phyloP scores from a whole-genome alignment of 768 basidiomycete genomes.

The Tricholoma bakamatsutake region DNA sequence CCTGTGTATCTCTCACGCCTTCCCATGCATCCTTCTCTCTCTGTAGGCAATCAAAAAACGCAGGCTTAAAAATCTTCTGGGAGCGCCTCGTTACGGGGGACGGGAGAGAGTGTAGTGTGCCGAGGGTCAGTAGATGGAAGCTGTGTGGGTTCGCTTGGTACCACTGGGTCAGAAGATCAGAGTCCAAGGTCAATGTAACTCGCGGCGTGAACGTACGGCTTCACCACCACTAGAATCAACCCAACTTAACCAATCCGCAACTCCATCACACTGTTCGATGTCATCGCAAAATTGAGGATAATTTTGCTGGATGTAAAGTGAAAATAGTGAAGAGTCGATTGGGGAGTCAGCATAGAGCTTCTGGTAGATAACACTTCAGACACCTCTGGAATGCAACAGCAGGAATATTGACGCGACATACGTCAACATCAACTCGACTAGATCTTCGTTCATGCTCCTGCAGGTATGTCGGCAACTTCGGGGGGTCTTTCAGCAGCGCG shows the following conservation, averaged over 20 bases:
- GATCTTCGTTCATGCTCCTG: slow-evolving; percentile 53
- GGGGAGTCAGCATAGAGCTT: slow-evolving; percentile 77
- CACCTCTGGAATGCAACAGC: too few species aligned
- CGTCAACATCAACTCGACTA: slow-evolving; percentile 77
- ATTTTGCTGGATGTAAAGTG: slow-evolving; percentile 92
- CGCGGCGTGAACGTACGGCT: slow-evolving; percentile 34
- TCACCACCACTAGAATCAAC: slow-evolving; percentile 65
- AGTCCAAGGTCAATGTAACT: background rate
- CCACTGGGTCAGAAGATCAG: slow-evolving; percentile 36
- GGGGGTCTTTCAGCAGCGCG: slow-evolving; percentile 45
- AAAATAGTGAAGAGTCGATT: slow-evolving; percentile 85
- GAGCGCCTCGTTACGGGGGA: slow-evolving; percentile 72
- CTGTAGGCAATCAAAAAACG: slow-evolving; percentile 65
- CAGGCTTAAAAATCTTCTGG: slow-evolving; percentile 85
- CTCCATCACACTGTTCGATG: slow-evolving; percentile 63
- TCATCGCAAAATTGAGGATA: slow-evolving; percentile 80
- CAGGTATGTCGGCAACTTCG: slow-evolving; percentile 54
- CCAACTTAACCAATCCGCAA: slow-evolving; percentile 75
- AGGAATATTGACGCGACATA: slow-evolving; percentile 21
- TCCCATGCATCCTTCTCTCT: slow-evolving; percentile 57
- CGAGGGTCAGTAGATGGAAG: slow-evolving; percentile 81
- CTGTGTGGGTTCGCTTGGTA: slow-evolving; percentile 71
- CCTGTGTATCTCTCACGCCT: slow-evolving; percentile 47
- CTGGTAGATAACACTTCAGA: slow-evolving; percentile 30
- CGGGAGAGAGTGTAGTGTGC: slow-evolving; percentile 82